A percentile compares a stretch with the other conserved stretches of the same genome.
These are phyloP conservation scores for Mucor indicus DNA, from an alignment of 371 early-diverging fungal genomes.

Conservation along the genomic window DNA sequence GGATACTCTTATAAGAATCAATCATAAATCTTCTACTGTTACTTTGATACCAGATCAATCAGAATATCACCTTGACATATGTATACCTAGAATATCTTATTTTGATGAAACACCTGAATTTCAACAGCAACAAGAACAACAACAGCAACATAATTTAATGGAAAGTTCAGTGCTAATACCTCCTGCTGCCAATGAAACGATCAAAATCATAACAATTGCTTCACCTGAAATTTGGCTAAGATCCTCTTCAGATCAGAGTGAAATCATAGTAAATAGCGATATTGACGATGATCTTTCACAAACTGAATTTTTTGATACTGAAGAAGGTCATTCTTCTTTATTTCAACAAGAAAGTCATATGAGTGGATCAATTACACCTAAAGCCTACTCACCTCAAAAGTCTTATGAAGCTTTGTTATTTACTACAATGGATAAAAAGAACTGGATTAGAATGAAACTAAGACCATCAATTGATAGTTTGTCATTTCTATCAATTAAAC, in stretches of 20 bases:
- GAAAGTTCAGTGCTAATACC: slow-evolving; percentile 44
- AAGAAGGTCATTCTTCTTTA: slow-evolving; percentile 13
- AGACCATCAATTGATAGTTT: slow-evolving; percentile 21
- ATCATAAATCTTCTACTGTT: slow-evolving; percentile 45
- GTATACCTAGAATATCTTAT: slow-evolving; percentile 54
- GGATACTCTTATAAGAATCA: slow-evolving; percentile 53
- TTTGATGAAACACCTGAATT: slow-evolving; percentile 63
- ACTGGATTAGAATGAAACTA: slow-evolving; percentile 34
- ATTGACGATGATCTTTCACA: slow-evolving; percentile 19
- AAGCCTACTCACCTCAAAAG: slow-evolving; percentile 1
- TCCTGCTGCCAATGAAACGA: slow-evolving; percentile 31
- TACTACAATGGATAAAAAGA: slow-evolving; percentile 36
- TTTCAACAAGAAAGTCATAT: slow-evolving; percentile 18
- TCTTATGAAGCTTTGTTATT: slow-evolving; percentile 43
- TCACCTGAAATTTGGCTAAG: slow-evolving; percentile 42
- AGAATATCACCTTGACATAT: slow-evolving; percentile 57
- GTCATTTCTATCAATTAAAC: slow-evolving; percentile 15
- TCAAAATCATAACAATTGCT: slow-evolving; percentile 38
- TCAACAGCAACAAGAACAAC: slow-evolving; percentile 7
- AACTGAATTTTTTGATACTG: slow-evolving; percentile 36
- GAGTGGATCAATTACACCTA: slow-evolving; percentile 36
- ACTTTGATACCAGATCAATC: slow-evolving; percentile 5
- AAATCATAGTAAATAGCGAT: slow-evolving; percentile 22
- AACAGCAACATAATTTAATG: slow-evolving; percentile 10
- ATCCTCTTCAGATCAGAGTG: slow-evolving; percentile 14